Base-by-base conservation (phyloP, 2,329 filamentous ascomycete genomes). In the Tolypocladium cylindrosporum region DNA sequence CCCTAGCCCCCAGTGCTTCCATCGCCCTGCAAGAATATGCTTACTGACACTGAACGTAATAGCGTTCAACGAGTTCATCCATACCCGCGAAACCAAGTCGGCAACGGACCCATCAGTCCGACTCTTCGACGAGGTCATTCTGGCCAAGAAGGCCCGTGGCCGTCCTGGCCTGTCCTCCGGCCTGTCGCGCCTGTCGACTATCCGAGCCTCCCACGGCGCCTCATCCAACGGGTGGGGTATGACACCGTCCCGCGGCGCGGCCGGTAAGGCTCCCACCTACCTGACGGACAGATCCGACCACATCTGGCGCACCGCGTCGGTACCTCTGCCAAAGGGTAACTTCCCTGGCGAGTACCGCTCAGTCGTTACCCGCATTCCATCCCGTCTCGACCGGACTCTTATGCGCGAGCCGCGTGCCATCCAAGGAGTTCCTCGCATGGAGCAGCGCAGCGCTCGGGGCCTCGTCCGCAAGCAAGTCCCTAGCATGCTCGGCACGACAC, bases 361-460 rank as follows among this genome's bases (percentile, higher is more conserved):
- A 39, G 77, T 85, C 16, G 77, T 84, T 57, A 84, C 84, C 14
- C 75, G 85, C 63, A 85, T 90, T 42, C 94, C 94, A 6, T 85
- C 90, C 9, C 92, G 90, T 67, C 80, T 99, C 11, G 94, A 99
- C 66, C 82, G 87, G 4, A 83, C 85, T 16, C 77, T 97, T 53
- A 96, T 97, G 91, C 90, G 91, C 70, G 92, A 97, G 73, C 92
- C 92, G 37, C 83, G 92, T 59, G 86, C 90, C 61, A 93, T 96
- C 43, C 91, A 96, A 70, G 92, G 92, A 41, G 86, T 91, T n/a
- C 91, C 91, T 31, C 76, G 83, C 40, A 78, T 80, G 21, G 80
- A 83, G 59, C 77, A 78, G 58, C 75, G 77, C n/a, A 71, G 78
- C 39, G 73, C 73, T 9, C 75, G 75, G 43, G 78, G 79, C 36